Percentiles rank a stretch among this genome's conserved stretches.
Conservation (phyloP, 2,329 filamentous ascomycete species). For the Mycogone perniciosa region DNA sequence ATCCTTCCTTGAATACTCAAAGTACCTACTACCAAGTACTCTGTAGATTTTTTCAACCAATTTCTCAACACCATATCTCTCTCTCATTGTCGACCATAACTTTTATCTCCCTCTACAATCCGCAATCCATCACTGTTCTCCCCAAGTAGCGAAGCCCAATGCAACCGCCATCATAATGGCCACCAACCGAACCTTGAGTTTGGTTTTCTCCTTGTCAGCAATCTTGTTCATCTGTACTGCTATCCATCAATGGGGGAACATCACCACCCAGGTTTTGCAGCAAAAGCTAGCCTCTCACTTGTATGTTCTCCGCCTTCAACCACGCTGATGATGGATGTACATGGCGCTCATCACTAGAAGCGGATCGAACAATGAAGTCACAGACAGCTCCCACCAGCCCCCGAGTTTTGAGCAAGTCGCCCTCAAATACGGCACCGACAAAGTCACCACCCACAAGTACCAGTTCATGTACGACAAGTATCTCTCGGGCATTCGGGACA, state of each 20-base stretch:
- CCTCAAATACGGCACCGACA: slow-evolving; percentile 32
- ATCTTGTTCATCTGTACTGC: slow-evolving; percentile 9
- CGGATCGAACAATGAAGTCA: not conserved
- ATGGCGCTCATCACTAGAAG: not conserved
- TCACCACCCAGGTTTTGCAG: slow-evolving; percentile 2
- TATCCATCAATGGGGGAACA: slow-evolving; percentile 9
- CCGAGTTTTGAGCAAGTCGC: slow-evolving; percentile 22
- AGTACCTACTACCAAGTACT: too few species aligned
- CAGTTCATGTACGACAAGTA: slow-evolving; percentile 37
- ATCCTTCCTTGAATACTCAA: too few species aligned
- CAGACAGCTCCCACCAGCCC: not conserved
- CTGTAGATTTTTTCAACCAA: too few species aligned
- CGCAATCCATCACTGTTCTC: not conserved
- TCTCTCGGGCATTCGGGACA: slow-evolving; percentile 25
- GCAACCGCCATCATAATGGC: slow-evolving; percentile 6
- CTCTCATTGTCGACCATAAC: too few species aligned
- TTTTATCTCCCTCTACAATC: too few species aligned
- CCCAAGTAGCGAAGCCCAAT: not conserved
- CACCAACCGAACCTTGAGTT: slow-evolving; percentile 2
- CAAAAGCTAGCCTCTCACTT: slow-evolving; percentile 4
- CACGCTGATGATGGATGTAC: not conserved
- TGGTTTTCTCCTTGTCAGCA: slow-evolving; percentile 3
- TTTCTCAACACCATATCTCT: too few species aligned
- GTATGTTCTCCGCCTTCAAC: slow-evolving; percentile 1
- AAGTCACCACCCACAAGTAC: slow-evolving; percentile 33